These are phyloP conservation scores for Monosporascus sp. DNA, from an alignment of 2,329 filamentous ascomycete genomes.

Conservation along the genomic window DNA sequence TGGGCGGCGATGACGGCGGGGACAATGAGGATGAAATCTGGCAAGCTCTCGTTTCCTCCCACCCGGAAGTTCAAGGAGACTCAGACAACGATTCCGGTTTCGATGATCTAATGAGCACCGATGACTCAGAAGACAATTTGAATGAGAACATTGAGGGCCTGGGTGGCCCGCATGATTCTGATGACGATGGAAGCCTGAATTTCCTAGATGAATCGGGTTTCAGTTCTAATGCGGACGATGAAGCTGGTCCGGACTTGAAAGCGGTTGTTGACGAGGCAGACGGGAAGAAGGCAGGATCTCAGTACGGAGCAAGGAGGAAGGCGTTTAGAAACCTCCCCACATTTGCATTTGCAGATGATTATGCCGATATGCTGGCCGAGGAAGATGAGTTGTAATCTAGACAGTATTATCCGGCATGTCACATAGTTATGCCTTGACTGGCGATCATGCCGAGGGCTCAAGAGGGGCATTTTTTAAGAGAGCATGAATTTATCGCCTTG, in stretches of 20 bases:
- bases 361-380: constrained; percentile 75
- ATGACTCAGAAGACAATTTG: constrained; percentile 43
- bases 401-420: not conserved
- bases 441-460: no score
- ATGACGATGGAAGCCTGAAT: constrained; percentile 30
- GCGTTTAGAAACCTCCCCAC: constrained; percentile 85
- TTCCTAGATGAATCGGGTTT: constrained; percentile 29
- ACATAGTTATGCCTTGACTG: no score
- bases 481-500: no score
- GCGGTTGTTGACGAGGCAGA: constrained; percentile 38
- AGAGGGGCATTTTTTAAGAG: no score
- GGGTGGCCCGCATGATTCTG: constrained; percentile 40
- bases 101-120: constrained; percentile 35
- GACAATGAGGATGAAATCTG: constrained; percentile 77
- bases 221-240: constrained; percentile 36
- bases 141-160: constrained; percentile 36
- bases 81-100: constrained; percentile 46
- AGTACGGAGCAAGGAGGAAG: constrained; percentile 61
- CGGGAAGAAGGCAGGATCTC: constrained; percentile 32
- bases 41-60: constrained; percentile 79
- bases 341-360: constrained; percentile 92
- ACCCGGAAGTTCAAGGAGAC: constrained; percentile 69
- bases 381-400: constrained; percentile 31
- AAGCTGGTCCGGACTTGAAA: constrained; percentile 34
- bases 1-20: constrained; percentile 37